Percentiles rank a stretch among this genome's conserved stretches.
phyloP scores from a whole-genome alignment of 192 early-diverging fungal genomes.

The Backusella psychrophila region DNA sequence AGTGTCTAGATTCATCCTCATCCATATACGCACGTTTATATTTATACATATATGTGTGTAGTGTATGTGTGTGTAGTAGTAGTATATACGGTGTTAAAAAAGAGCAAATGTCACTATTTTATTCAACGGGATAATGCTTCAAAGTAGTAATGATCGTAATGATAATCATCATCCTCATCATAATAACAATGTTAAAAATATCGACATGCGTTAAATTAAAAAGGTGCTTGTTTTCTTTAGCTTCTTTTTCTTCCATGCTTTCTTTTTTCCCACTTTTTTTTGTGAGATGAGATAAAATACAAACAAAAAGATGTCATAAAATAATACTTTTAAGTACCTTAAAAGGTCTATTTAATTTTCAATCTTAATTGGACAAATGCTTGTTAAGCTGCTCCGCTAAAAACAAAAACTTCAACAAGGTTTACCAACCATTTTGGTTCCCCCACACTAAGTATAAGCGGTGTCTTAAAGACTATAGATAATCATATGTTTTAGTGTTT shows the following conservation, averaged over 20 bases:
- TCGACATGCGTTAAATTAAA: background rate
- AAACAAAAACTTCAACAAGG: background rate
- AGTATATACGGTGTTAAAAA: no score
- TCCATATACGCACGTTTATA: no score
- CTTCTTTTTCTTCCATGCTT: background rate
- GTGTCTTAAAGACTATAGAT: background rate
- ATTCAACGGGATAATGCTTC: background rate
- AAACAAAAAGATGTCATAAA: background rate
- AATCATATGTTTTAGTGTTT: background rate
- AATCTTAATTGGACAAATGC: background rate
- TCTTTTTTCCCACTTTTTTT: background rate
- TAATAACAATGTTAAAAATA: no score
- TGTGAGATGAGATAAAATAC: background rate
- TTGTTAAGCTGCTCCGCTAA: slow-evolving; percentile 1
- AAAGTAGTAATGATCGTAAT: background rate
- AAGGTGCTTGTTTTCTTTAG: background rate
- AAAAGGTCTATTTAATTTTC: background rate
- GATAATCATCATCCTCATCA: background rate
- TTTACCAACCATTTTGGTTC: background rate
- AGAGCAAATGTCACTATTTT: no score
- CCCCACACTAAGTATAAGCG: background rate
- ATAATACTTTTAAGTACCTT: background rate
- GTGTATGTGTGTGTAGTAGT: no score
- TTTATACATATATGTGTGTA: no score
- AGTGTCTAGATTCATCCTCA: no score